Base-by-base conservation (phyloP, 345 rosid genomes). In the Capsella bursapastoris region DNA sequence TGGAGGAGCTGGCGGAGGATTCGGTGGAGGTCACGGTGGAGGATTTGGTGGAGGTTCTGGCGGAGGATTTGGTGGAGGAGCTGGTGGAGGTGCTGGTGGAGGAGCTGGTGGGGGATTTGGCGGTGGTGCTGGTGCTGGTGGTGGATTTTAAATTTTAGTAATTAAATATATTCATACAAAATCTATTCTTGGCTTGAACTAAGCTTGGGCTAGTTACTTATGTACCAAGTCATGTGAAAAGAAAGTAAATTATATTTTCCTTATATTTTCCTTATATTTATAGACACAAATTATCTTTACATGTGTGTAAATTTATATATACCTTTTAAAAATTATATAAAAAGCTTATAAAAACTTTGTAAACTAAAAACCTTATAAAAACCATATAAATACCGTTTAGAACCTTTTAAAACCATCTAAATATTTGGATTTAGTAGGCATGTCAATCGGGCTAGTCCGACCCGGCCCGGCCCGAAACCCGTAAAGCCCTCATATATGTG, bases 101-200 rank as follows among this genome's bases (percentile, higher is more conserved):
- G 74, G 74, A 52, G 73, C 55, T 28, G 79, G 79, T 18, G 79
- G 74, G 32, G 74, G 74, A 52, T 68, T 68, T 6, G 74, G 79
- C 0, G 79, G 79, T 10, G 79, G 71, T 3, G 73, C 68, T 18
- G 80, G 68, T 60, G 61, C 43, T 1, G 76, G 76, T 2, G 71
- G 71, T 64, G 77, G n/a, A 45, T 70, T 55, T 63, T 76, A 70
- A 70, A 3, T 15, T 7, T 11, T n/a, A 25, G 49, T 55, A 70
- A 45, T 51, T 48, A 49, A 56, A 38, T 11, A 18, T 38, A 13
- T 76, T 69, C 45, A 44, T 68, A 62, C 57, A 62, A 44, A 40
- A 64, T 32, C 44, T 35, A 13, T 52, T 34, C 56, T 70, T 52
- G 61, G 49, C 25, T 75, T 78, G 14, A 73, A 79, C 29, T 73